Base-by-base conservation (phyloP, 345 rosid species). In the Eucalyptus brandiana region DNA sequence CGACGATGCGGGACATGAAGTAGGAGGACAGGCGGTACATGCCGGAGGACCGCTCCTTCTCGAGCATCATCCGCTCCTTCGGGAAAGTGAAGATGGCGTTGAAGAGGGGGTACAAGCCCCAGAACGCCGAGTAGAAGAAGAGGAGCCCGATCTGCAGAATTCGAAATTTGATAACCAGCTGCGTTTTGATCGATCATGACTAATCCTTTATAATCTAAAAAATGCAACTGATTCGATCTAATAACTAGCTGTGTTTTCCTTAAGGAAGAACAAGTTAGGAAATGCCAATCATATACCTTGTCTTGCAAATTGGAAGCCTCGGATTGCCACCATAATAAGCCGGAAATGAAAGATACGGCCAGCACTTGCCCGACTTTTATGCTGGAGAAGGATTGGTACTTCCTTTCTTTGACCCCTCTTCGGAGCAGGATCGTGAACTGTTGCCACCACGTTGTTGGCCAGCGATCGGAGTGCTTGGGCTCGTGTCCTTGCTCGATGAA, bases 41-140 rank as follows among this genome's bases (percentile, higher is more conserved):
- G 18, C 99, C 97, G 4, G 99, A 93, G 48, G 99, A 96, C 26
- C 98, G 92, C 88, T 97, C 99, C 89, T 96, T 97, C 87, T 89
- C 94, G 7, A 98, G 98, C 99, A 98, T 96, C 49, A 87, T 69
- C 3, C 99, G 91, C 87, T 98, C 98, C 86, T 92, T 93, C 7
- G 99, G 99, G 91, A 97, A 96, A 11, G 97, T 95, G 90, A 94
- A 97, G 87, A 98, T 95, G 54, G 98, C 96, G 86, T 96, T 94
- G 88, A 94, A 93, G 45, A 98, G 89, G 42, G 99, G 97, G 92
- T 92, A 95, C 92, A 96, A 93, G 5, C 93, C 95, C 96, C 97
- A 96, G 30, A 96, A 96, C 45, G 94, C 93, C 23, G 95, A 89
- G 48, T 88, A 87, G 90, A 97, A 98, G 96, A 96, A 97, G 72